Evolutionary conservation across 139 green algal genomes (phyloP).

Genomic region (Limnomonas spitsbergensis): DNA sequence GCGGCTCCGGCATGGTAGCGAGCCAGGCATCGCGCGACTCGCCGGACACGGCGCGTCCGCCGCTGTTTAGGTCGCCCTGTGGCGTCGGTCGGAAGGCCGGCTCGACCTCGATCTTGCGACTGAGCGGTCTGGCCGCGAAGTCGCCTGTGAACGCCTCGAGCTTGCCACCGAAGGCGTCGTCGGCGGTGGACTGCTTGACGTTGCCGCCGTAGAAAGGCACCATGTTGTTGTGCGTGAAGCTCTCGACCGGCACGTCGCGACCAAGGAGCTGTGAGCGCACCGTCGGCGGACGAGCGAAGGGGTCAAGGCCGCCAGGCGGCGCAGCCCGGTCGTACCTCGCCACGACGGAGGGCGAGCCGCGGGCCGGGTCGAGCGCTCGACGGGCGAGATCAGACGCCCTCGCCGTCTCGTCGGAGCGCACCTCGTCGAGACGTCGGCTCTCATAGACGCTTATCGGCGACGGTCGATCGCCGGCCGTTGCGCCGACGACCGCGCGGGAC

Average conservation of each 20-base stretch:
- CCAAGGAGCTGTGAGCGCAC: background rate
- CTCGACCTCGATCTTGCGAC: background rate
- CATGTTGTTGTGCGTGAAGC: background rate
- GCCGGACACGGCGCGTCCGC: background rate
- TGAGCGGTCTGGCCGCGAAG: background rate
- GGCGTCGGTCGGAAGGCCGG: background rate
- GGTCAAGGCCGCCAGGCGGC: background rate
- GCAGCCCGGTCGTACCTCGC: background rate
- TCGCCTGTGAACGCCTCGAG: conserved; percentile 10
- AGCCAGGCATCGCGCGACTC: background rate
- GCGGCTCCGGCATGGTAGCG: background rate
- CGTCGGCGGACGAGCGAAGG: too few species aligned
- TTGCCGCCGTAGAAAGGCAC: conserved; percentile 6
- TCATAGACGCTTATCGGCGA: background rate
- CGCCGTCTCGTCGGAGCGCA: background rate
- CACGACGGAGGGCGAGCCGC: background rate
- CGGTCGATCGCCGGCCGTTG: background rate
- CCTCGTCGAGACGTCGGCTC: background rate
- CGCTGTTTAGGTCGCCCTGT: background rate
- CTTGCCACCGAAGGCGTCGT: background rate
- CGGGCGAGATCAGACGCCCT: background rate
- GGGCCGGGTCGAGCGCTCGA: background rate
- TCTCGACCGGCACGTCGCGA: background rate
- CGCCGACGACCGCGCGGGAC: background rate
- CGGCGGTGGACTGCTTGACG: background rate